Evolutionary conservation across 176 grass and related monocot species (phyloP).

Genomic region (Aegilops tauschii): DNA sequence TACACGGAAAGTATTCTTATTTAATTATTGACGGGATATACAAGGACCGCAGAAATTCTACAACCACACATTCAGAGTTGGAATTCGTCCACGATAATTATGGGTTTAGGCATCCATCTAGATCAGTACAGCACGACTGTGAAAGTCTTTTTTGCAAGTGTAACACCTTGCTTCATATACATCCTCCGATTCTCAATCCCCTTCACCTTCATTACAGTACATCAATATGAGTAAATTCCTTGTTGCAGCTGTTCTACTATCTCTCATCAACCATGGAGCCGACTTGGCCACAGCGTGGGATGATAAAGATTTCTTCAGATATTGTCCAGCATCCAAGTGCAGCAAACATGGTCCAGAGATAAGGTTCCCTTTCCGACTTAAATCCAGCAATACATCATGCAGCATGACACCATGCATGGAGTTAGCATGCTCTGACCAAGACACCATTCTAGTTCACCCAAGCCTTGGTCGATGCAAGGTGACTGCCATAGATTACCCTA

Average conservation of each 20-base stretch:
- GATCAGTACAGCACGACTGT: too few species aligned
- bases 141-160: too few species aligned
- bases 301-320: conserved; percentile 33
- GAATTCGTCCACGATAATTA: too few species aligned
- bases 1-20: too few species aligned
- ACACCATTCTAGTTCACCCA: conserved; percentile 35
- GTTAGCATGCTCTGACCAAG: conserved; percentile 35
- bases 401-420: too few species aligned
- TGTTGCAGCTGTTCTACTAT: neutral
- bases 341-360: conserved; percentile 11
- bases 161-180: neutral
- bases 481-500: conserved; percentile 33
- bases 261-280: neutral
- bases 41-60: too few species aligned
- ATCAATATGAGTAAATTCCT: conserved; percentile 3
- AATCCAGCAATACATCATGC: neutral
- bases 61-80: too few species aligned
- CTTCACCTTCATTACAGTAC: neutral
- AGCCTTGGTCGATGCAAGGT: conserved; percentile 22
- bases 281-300: neutral
- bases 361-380: conserved; percentile 36
- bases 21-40: too few species aligned
- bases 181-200: neutral
- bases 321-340: conserved; percentile 18
- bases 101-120: too few species aligned